Conservation (phyloP, 23 red algal species). For the Gracilaria caudata region DNA sequence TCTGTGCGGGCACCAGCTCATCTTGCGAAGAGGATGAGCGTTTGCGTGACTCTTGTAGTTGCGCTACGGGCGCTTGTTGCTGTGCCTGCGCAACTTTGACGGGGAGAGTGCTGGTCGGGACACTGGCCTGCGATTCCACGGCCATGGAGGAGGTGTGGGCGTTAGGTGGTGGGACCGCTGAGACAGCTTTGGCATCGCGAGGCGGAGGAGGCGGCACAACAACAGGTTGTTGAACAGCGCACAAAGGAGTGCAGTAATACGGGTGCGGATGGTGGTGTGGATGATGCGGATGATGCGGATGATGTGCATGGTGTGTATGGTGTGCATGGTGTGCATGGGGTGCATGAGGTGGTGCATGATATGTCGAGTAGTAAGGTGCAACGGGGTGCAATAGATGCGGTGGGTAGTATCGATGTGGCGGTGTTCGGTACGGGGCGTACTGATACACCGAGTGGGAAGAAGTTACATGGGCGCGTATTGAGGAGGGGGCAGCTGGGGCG, state of each 20-base stretch:
- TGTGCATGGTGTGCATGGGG: neutral
- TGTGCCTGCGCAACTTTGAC: neutral
- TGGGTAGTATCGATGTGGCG: constrained; percentile 7
- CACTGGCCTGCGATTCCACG: neutral
- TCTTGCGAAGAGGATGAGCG: neutral
- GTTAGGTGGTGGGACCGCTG: neutral
- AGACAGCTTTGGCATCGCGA: neutral
- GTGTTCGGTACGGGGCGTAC: constrained; percentile 13
- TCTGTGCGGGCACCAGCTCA: neutral
- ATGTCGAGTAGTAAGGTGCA: constrained; percentile 16
- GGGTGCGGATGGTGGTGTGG: neutral
- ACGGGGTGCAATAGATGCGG: neutral
- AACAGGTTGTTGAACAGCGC: neutral
- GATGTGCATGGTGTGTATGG: neutral
- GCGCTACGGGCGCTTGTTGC: neutral
- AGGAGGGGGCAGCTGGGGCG: constrained; percentile 1
- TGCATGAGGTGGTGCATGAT: neutral
- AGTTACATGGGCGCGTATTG: constrained; percentile 5
- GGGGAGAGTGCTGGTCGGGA: neutral
- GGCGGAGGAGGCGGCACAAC: neutral
- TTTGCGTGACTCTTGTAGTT: neutral
- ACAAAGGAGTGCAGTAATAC: constrained; percentile 3
- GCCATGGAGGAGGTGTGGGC: neutral
- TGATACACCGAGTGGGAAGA: constrained; percentile 12
- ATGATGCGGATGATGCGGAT: neutral